phyloP scores from a whole-genome alignment of 805 yeast species.

The Suhomyces sp. region DNA sequence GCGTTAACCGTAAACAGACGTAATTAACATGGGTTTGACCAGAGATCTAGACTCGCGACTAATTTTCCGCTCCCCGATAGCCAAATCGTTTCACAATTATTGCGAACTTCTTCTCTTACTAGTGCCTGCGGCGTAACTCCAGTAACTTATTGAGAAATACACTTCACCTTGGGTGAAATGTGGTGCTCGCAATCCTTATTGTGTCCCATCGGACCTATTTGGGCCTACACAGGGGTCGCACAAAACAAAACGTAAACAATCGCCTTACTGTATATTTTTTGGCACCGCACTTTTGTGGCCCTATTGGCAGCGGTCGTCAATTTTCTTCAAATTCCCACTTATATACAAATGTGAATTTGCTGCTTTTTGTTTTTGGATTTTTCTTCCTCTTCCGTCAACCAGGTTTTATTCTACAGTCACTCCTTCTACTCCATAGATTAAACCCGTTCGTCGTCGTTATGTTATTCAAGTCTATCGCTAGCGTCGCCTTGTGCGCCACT shows the following conservation, averaged over 20 bases:
- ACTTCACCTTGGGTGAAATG: neutral
- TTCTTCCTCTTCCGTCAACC: conserved; percentile 11
- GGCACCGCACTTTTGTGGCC: neutral
- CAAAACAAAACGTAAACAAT: conserved; percentile 1
- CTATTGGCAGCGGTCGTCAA: neutral
- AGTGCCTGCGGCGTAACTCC: conserved; percentile 1
- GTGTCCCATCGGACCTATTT: neutral
- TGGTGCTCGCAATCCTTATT: neutral
- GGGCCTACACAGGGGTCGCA: neutral
- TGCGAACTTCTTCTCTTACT: neutral
- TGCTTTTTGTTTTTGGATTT: neutral
- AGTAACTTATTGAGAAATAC: neutral
- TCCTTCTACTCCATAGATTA: conserved; percentile 32
- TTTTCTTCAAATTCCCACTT: neutral
- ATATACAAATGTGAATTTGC: neutral
- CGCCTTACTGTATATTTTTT: neutral
- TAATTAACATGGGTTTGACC: neutral
- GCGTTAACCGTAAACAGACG: neutral
- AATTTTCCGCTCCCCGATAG: neutral
- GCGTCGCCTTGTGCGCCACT: conserved; percentile 49
- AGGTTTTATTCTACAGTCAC: conserved; percentile 33
- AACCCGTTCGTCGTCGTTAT: conserved; percentile 14
- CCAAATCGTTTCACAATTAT: neutral
- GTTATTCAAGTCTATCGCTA: conserved; percentile 30
- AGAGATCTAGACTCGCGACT: neutral